Evolutionary conservation across 2,329 filamentous ascomycete genomes (phyloP).

Genomic region (Mycosphaerella sp.): DNA sequence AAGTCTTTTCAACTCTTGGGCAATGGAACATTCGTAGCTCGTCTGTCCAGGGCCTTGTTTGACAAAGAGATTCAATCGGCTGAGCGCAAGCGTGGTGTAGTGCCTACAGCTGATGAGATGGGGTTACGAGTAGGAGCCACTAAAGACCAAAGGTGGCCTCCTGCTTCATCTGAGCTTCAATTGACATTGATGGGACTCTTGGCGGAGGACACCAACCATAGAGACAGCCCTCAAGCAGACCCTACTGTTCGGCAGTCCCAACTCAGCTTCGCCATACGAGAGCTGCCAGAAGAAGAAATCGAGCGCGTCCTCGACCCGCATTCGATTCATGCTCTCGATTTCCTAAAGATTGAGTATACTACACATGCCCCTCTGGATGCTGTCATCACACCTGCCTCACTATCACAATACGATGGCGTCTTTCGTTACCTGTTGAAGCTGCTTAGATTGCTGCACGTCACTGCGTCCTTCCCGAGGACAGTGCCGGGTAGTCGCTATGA

Average conservation of each 20-base stretch:
- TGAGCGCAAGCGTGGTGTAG: constrained; percentile 63
- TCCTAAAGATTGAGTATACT: constrained; percentile 79
- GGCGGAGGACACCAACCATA: constrained; percentile 3
- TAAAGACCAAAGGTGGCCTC: constrained; percentile 69
- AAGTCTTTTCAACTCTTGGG: constrained; percentile 76
- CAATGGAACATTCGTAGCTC: constrained; percentile 74
- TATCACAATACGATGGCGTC: constrained; percentile 77
- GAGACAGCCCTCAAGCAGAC: background rate
- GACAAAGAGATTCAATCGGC: constrained; percentile 74
- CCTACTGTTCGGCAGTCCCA: constrained; percentile 34
- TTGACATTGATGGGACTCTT: constrained; percentile 69
- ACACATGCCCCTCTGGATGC: constrained; percentile 64
- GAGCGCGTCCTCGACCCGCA: constrained; percentile 75
- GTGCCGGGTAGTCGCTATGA: constrained; percentile 7
- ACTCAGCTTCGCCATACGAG: constrained; percentile 69
- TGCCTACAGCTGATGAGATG: constrained; percentile 65
- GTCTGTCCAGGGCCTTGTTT: constrained; percentile 76
- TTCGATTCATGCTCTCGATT: constrained; percentile 84
- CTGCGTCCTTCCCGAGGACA: constrained; percentile 33
- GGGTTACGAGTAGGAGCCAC: constrained; percentile 76
- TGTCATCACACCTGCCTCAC: constrained; percentile 63
- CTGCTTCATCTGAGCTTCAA: constrained; percentile 86
- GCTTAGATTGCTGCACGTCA: constrained; percentile 62
- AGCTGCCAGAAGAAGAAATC: constrained; percentile 71
- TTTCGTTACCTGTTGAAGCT: constrained; percentile 76